These are phyloP conservation scores for Cyclostephanos invisitatus DNA, from an alignment of 108 stramenopile species.

Conservation along the genomic window DNA sequence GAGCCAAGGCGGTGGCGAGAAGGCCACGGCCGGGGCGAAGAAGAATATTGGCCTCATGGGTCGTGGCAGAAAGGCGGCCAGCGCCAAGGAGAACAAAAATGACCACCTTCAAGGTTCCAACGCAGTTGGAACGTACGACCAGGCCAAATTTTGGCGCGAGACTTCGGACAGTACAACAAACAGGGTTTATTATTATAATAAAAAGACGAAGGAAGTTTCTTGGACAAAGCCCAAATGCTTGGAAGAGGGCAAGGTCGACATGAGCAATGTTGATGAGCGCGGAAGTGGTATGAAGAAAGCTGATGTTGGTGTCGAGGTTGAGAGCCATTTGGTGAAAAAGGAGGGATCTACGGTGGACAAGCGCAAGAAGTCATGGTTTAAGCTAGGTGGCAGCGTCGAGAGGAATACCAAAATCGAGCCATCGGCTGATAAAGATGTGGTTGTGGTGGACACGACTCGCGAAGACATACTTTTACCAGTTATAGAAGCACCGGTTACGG, in stretches of 20 bases:
- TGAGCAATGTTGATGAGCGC: background rate
- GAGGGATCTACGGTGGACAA: background rate
- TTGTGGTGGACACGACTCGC: background rate
- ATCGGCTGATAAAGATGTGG: background rate
- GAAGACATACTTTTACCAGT: background rate
- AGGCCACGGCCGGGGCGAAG: background rate
- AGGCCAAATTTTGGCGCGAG: slow-evolving; percentile 43
- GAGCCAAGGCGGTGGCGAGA: background rate
- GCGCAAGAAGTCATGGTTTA: slow-evolving; percentile 18
- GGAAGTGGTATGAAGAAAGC: slow-evolving; percentile 12
- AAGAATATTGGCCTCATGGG: slow-evolving; percentile 4
- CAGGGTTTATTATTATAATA: slow-evolving; percentile 73
- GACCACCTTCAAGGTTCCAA: background rate
- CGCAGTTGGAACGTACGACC: slow-evolving; percentile 10
- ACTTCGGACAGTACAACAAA: slow-evolving; percentile 46
- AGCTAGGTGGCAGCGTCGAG: slow-evolving; percentile 17
- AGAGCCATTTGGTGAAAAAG: background rate
- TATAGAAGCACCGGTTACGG: background rate
- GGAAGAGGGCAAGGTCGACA: slow-evolving; percentile 1
- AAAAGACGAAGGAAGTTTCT: slow-evolving; percentile 62
- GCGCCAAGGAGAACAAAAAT: background rate
- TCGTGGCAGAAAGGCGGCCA: slow-evolving; percentile 4
- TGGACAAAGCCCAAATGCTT: slow-evolving; percentile 74
- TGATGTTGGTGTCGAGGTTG: background rate
- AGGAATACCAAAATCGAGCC: slow-evolving; percentile 25